phyloP scores from a whole-genome alignment of 2,329 filamentous ascomycete species.

The Alternaria gansuensis region DNA sequence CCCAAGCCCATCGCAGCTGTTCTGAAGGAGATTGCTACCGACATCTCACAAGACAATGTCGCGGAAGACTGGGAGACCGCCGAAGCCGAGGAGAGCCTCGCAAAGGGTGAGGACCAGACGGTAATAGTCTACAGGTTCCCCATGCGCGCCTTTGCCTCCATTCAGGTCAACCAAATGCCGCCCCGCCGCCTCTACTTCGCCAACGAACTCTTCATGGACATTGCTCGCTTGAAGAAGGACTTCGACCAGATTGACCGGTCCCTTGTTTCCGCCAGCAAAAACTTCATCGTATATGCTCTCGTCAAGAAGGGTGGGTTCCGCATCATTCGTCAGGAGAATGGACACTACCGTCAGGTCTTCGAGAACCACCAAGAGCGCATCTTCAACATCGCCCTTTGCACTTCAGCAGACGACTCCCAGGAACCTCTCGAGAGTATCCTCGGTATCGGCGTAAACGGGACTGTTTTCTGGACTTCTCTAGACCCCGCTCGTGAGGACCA shows the following conservation, averaged over 20 bases:
- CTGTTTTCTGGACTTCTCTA: constrained; percentile 93
- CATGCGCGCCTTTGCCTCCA: constrained; percentile 94
- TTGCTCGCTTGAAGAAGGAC: constrained; percentile 94
- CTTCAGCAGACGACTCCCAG: constrained; percentile 63
- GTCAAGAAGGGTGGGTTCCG: constrained; percentile 91
- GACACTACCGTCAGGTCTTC: constrained; percentile 90
- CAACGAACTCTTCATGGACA: constrained; percentile 85
- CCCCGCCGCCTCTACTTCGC: constrained; percentile 70
- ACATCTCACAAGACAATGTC: constrained; percentile 64
- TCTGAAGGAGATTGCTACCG: constrained; percentile 67
- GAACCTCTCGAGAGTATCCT: constrained; percentile 74
- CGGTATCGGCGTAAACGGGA: constrained; percentile 91
- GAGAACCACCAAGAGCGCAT: constrained; percentile 90
- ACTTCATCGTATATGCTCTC: constrained; percentile 93
- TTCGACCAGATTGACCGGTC: constrained; percentile 98
- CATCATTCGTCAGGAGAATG: constrained; percentile 93
- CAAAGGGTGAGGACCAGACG: constrained; percentile 72
- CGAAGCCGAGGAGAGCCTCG: constrained; percentile 73
- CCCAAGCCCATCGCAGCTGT: constrained; percentile 63
- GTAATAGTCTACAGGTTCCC: constrained; percentile 94
- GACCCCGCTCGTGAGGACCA: constrained; percentile 55
- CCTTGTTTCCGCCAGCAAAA: constrained; percentile 85
- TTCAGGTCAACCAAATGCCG: constrained; percentile 71
- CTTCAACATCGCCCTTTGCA: constrained; percentile 89
- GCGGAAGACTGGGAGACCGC: constrained; percentile 94